Evolutionary conservation across 75 land plant species (phyloP).

Genomic region (Ceratopteris richardii): DNA sequence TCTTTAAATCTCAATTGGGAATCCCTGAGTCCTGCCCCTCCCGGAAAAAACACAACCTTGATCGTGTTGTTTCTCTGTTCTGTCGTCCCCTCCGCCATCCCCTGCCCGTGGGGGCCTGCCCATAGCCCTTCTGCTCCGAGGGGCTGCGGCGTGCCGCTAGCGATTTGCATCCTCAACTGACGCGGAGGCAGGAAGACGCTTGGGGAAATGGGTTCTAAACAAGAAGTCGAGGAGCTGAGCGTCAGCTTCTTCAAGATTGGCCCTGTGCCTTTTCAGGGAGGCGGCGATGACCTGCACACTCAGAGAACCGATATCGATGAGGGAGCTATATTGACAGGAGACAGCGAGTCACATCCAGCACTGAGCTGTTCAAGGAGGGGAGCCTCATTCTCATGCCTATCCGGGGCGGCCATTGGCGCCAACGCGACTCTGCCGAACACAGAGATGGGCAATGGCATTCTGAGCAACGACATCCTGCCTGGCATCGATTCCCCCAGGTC

Average conservation of each 20-base stretch:
- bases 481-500: constrained; percentile 70
- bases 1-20: too few relatives aligned
- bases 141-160: too few relatives aligned
- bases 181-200: too few relatives aligned
- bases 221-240: neutral
- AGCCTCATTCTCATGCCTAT: constrained; percentile 59
- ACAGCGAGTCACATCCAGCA: neutral
- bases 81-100: too few relatives aligned
- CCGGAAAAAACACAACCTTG: too few relatives aligned
- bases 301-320: neutral
- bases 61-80: too few relatives aligned
- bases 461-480: constrained; percentile 69
- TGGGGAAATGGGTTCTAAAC: too few relatives aligned
- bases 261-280: too few relatives aligned
- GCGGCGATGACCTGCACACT: neutral
- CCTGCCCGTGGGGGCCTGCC: too few relatives aligned
- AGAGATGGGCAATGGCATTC: constrained; percentile 62
- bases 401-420: constrained; percentile 88
- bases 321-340: neutral
- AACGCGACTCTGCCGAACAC: constrained; percentile 82
- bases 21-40: too few relatives aligned
- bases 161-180: too few relatives aligned
- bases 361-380: constrained; percentile 14
- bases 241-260: neutral
- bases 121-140: too few relatives aligned